These are phyloP conservation scores for Leccinum uliginosum DNA, from an alignment of 768 basidiomycete species.

Conservation along the genomic window DNA sequence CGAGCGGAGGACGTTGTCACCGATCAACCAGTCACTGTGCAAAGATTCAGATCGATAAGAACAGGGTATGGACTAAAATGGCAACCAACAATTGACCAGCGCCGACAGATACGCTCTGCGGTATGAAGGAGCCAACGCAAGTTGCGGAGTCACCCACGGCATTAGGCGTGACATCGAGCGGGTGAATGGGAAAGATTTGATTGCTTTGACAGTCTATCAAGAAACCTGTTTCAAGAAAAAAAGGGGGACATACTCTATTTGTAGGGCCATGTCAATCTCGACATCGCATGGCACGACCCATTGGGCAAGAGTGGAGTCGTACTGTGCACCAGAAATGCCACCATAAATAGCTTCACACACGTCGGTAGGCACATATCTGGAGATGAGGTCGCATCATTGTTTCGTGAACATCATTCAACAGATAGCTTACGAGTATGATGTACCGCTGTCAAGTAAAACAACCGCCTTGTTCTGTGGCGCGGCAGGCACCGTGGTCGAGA, in stretches of 20 bases:
- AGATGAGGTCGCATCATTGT: slow-evolving; percentile 4
- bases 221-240: slow-evolving; percentile 3
- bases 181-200: slow-evolving; percentile 74
- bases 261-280: slow-evolving; percentile 77
- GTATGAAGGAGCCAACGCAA: slow-evolving; percentile 76
- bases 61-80: not conserved
- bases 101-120: slow-evolving; percentile 54
- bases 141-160: slow-evolving; percentile 39
- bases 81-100: slow-evolving; percentile 60
- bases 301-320: slow-evolving; percentile 45
- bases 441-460: slow-evolving; percentile 73
- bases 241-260: slow-evolving; percentile 55
- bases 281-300: slow-evolving; percentile 73
- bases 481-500: slow-evolving; percentile 49
- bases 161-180: slow-evolving; percentile 64
- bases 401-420: not conserved
- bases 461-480: slow-evolving; percentile 72
- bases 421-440: slow-evolving; percentile 66
- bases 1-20: slow-evolving; percentile 80
- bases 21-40: slow-evolving; percentile 74
- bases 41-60: slow-evolving; percentile 4
- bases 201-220: slow-evolving; percentile 42
- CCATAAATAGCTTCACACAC: slow-evolving; percentile 70
- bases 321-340: slow-evolving; percentile 57
- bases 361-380: slow-evolving; percentile 64